A percentile compares a stretch with the other conserved stretches of the same genome.
Conservation (phyloP, 306 rosid species). For the Rosa multiflora region DNA sequence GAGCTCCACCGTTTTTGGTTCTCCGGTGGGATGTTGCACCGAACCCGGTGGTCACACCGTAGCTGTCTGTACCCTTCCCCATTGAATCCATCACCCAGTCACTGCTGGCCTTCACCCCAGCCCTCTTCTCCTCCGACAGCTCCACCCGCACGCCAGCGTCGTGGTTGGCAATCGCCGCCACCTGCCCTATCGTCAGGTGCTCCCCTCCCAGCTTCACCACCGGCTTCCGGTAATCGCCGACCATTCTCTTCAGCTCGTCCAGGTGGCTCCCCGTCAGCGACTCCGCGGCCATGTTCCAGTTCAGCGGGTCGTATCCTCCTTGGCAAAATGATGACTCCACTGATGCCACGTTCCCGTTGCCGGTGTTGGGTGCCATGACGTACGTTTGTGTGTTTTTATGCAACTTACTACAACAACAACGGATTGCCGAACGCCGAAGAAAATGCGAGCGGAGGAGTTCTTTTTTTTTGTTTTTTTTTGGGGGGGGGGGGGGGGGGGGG, state of each 20-base stretch:
- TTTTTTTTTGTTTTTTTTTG: too few species aligned
- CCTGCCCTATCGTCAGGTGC: slow-evolving; percentile 57
- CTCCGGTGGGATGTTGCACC: slow-evolving; percentile 94
- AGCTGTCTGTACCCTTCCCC: slow-evolving; percentile 76
- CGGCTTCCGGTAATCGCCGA: slow-evolving; percentile 59
- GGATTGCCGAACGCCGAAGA: too few species aligned
- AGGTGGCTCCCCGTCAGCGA: slow-evolving; percentile 67
- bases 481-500: too few species aligned
- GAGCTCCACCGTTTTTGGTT: slow-evolving; percentile 86
- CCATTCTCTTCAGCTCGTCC: slow-evolving; percentile 77
- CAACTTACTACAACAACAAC: too few species aligned
- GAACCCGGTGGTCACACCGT: slow-evolving; percentile 88
- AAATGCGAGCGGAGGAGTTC: too few species aligned
- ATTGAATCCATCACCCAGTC: slow-evolving; percentile 82
- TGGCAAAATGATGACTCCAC: slow-evolving; percentile 35
- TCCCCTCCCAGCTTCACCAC: slow-evolving; percentile 61
- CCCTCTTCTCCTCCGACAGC: slow-evolving; percentile 50
- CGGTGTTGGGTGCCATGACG: neutral
- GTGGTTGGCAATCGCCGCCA: slow-evolving; percentile 59
- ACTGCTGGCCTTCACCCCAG: slow-evolving; percentile 75
- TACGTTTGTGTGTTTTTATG: too few species aligned
- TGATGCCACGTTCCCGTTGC: neutral
- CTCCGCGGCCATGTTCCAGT: slow-evolving; percentile 72
- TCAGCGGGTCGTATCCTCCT: slow-evolving; percentile 39
- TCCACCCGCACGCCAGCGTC: slow-evolving; percentile 35